phyloP scores from a whole-genome alignment of 495 filamentous ascomycete genomes.

The Penicillium mononematosum region DNA sequence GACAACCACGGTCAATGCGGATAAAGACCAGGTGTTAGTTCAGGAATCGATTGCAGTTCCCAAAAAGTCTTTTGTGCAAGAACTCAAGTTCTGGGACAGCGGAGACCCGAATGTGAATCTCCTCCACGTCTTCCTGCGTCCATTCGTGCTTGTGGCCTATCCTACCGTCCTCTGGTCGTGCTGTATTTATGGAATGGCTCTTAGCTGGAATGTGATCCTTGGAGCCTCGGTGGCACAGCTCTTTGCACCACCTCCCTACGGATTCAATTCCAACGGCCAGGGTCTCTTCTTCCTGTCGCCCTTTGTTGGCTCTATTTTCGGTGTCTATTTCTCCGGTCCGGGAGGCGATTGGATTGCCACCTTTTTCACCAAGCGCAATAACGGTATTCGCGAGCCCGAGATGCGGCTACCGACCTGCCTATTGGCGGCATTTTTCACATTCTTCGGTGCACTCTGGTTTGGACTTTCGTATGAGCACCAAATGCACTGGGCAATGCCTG shows the following conservation, averaged over 20 bases:
- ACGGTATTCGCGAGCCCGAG: constrained; percentile 54
- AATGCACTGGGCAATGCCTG: constrained; percentile 23
- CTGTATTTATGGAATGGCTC: constrained; percentile 33
- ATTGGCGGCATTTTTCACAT: constrained; percentile 21
- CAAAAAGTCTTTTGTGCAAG: constrained; percentile 29
- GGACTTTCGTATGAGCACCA: constrained; percentile 17
- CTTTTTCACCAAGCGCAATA: constrained; percentile 48
- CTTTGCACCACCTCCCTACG: constrained; percentile 49
- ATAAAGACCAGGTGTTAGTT: background rate
- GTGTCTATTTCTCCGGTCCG: constrained; percentile 48
- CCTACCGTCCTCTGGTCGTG: constrained; percentile 51
- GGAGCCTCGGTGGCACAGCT: constrained; percentile 53
- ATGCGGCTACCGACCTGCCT: constrained; percentile 48
- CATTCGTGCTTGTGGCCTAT: constrained; percentile 45
- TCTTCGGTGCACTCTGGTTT: constrained; percentile 23
- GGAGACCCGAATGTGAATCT: constrained; percentile 43
- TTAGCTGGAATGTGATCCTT: constrained; percentile 51
- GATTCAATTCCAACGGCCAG: constrained; percentile 45
- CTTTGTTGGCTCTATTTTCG: constrained; percentile 49
- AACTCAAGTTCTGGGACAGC: constrained; percentile 39
- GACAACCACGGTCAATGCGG: background rate
- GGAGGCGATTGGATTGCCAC: constrained; percentile 50
- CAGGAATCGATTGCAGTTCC: constrained; percentile 7
- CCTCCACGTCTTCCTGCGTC: constrained; percentile 44
- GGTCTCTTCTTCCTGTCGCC: constrained; percentile 51